Conservation (phyloP, 192 early-diverging fungal species). For the Mortierella antarctica region DNA sequence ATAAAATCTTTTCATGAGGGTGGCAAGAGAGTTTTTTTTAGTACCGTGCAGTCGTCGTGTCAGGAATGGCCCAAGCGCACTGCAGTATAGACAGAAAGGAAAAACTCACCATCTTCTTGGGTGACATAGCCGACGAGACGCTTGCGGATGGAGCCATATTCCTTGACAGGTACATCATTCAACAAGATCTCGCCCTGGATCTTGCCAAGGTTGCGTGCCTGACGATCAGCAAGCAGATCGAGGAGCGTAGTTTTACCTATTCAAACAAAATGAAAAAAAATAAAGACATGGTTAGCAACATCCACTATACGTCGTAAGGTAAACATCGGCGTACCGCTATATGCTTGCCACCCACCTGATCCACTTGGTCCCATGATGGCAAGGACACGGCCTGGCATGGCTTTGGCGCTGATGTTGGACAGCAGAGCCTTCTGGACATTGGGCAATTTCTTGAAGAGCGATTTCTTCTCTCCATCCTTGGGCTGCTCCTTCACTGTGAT, state of each 20-base stretch:
- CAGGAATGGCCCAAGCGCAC: neutral
- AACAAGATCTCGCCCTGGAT: conserved; percentile 66
- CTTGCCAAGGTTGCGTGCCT: conserved; percentile 53
- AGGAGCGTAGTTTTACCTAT: conserved; percentile 74
- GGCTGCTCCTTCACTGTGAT: conserved; percentile 33
- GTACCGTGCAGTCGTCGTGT: neutral
- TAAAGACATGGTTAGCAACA: neutral
- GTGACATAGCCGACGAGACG: conserved; percentile 68
- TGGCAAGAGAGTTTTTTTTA: neutral
- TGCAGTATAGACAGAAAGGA: neutral
- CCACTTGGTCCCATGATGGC: conserved; percentile 73
- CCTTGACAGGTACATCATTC: conserved; percentile 64
- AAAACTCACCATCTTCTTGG: conserved; percentile 61
- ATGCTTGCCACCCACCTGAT: conserved; percentile 43
- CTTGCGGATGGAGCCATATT: conserved; percentile 66
- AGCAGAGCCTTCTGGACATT: conserved; percentile 36
- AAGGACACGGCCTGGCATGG: conserved; percentile 63
- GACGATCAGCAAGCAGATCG: conserved; percentile 68
- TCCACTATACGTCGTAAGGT: neutral
- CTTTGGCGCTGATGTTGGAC: conserved; percentile 34
- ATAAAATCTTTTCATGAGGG: conserved; percentile 28
- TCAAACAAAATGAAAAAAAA: neutral
- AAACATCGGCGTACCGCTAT: too few species aligned
- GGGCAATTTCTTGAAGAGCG: conserved; percentile 36
- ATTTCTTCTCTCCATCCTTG: conserved; percentile 34